These are phyloP conservation scores for Pseudopyricularia cyperi DNA, from an alignment of 2,329 filamentous ascomycete species.

Conservation along the genomic window DNA sequence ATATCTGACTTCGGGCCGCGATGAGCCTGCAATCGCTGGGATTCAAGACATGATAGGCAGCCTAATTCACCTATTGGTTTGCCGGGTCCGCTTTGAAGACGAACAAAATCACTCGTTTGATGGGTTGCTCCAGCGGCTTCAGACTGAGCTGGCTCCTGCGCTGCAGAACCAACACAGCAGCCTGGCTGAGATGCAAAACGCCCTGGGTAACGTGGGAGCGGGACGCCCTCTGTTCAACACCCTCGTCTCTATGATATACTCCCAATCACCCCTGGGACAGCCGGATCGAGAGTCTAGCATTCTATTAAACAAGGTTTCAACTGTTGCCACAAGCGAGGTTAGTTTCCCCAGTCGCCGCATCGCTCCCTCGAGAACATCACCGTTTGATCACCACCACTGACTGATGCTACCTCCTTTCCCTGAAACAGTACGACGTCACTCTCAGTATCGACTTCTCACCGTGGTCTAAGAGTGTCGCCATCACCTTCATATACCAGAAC, in stretches of 20 bases:
- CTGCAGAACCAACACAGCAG: neutral
- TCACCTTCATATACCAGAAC: neutral
- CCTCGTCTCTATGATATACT: neutral
- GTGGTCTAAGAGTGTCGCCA: neutral
- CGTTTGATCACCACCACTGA: too few relatives aligned
- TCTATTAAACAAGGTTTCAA: neutral
- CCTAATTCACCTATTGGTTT: conserved; percentile 17
- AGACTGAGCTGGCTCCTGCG: neutral
- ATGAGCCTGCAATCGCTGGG: conserved; percentile 9
- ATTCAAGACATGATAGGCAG: conserved; percentile 16
- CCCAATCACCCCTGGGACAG: neutral
- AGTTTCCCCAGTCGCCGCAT: neutral
- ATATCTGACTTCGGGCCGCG: conserved; percentile 14
- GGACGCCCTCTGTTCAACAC: neutral
- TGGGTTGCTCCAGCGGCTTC: neutral
- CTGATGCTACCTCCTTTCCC: too few relatives aligned
- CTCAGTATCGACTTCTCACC: neutral
- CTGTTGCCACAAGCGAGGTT: neutral
- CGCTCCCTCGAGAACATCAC: too few relatives aligned
- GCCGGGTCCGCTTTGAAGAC: conserved; percentile 11
- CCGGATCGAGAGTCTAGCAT: neutral
- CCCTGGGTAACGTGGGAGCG: neutral
- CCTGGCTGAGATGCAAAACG: neutral
- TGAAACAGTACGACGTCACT: neutral
- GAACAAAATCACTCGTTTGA: neutral